phyloP scores from a whole-genome alignment of 139 green algal genomes.

The Tetradesmus lagerheimii region DNA sequence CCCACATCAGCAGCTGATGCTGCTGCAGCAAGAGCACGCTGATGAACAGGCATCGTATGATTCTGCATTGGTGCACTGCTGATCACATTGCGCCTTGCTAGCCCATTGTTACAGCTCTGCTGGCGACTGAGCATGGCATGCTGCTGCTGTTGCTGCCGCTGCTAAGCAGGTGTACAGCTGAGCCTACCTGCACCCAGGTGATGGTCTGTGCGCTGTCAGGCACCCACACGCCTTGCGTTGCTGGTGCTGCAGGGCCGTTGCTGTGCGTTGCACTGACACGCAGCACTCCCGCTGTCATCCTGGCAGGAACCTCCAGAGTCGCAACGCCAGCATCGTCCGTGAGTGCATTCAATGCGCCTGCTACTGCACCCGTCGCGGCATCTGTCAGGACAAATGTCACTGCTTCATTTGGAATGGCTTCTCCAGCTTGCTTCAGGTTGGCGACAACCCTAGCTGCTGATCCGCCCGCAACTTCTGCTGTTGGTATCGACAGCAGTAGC shows the following conservation, averaged over 20 bases:
- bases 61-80: too few relatives aligned
- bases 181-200: neutral
- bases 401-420: neutral
- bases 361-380: neutral
- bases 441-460: neutral
- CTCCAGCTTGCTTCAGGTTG: neutral
- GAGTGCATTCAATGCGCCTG: neutral
- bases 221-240: neutral
- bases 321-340: neutral
- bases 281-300: neutral
- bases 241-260: neutral
- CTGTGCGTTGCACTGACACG: neutral
- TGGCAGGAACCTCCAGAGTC: neutral
- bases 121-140: neutral
- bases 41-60: too few relatives aligned
- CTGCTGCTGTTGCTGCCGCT: neutral
- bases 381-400: neutral
- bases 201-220: neutral
- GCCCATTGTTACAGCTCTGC: neutral
- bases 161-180: neutral
- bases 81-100: too few relatives aligned
- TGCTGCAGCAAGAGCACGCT: too few relatives aligned
- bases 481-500: constrained; percentile 11
- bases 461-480: neutral
- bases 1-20: too few relatives aligned